Evolutionary conservation across 345 rosid genomes (phyloP), one percentile per base, ranked within the genome.

Genomic region (Pistacia atlantica): DNA sequence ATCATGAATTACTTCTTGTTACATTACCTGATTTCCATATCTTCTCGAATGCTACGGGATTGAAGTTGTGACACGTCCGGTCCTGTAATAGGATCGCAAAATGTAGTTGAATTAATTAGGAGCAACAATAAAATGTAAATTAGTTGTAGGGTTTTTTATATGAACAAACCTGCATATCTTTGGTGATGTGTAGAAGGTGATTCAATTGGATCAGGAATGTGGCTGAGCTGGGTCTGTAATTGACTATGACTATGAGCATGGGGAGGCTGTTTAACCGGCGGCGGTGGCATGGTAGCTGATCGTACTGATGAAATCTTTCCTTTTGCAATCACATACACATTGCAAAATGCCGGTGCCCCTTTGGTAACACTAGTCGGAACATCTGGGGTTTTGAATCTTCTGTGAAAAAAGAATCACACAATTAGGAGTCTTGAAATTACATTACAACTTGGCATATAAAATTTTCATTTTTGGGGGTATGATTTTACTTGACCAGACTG

Each of bases 281-380:
- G 75, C 16, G 82, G 75, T 18, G 80, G 59, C 64, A 73, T 45
- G 11, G 90, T 72, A 54, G 97, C 95, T 3, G 93, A 55, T 80
- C 79, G 83, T 17, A 90, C 84, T 1, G 93, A 83, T 1, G 93
- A 82, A 45, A 93, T 78, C 79, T 86, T 92, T 61, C 91, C 92
- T 88, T 88, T 93, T 42, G 81, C 65, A 51, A 95, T 96, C 67
- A 83, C 74, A 79, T 96, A 96, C 0, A 93, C 89, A 0, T 91
- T 84, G 73, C 99, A 96, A 78, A 83, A 93, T 20, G 81, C 92
- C 7, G 97, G 93, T 25, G 88, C 92, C 66, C 52, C 84, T 79
- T 88, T 93, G 28, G 87, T 75, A 33, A 96, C 91, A 2, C 74
- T 84, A 55, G 79, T 82, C 9, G 98, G 83, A 38, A 92, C 78